Percentiles rank a stretch among this genome's conserved stretches.
phyloP scores from a whole-genome alignment of 2,329 filamentous ascomycete genomes.

The Neopestalotiopsis clavispora region DNA sequence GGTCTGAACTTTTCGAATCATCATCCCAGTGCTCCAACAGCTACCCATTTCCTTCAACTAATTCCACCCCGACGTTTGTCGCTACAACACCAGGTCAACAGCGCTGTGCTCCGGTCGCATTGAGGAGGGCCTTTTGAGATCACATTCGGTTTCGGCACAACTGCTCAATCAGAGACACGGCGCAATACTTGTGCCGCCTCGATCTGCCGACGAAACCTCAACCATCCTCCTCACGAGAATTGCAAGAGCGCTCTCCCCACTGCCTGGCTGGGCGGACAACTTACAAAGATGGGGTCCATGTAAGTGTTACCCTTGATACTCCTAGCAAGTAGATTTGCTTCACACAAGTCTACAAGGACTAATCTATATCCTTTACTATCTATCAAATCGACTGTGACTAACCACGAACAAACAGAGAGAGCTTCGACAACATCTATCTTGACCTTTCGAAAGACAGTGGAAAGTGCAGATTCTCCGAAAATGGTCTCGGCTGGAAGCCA shows the following conservation, averaged over 20 bases:
- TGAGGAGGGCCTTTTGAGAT: background rate
- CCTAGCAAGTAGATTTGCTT: background rate
- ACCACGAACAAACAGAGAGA: slow-evolving; percentile 63
- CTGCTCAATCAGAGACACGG: background rate
- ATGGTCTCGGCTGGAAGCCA: slow-evolving; percentile 94
- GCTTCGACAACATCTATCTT: slow-evolving; percentile 95
- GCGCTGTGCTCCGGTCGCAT: background rate
- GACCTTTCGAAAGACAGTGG: slow-evolving; percentile 92
- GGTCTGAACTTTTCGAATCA: slow-evolving; percentile 7
- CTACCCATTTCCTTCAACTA: background rate
- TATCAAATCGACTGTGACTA: background rate
- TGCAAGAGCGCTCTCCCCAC: background rate
- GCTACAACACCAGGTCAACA: background rate
- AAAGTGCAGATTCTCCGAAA: slow-evolving; percentile 94
- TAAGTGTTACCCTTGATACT: slow-evolving; percentile 21
- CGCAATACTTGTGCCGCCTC: background rate
- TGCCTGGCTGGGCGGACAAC: slow-evolving; percentile 10
- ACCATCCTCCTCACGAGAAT: background rate
- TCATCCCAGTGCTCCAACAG: background rate
- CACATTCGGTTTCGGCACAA: background rate
- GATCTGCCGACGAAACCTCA: background rate
- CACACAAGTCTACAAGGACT: background rate
- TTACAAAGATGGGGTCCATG: slow-evolving; percentile 32
- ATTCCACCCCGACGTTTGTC: background rate
- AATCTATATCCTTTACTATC: background rate